Base-by-base conservation (phyloP, 129 eudicot genomes). In the Erigeron canadensis region DNA sequence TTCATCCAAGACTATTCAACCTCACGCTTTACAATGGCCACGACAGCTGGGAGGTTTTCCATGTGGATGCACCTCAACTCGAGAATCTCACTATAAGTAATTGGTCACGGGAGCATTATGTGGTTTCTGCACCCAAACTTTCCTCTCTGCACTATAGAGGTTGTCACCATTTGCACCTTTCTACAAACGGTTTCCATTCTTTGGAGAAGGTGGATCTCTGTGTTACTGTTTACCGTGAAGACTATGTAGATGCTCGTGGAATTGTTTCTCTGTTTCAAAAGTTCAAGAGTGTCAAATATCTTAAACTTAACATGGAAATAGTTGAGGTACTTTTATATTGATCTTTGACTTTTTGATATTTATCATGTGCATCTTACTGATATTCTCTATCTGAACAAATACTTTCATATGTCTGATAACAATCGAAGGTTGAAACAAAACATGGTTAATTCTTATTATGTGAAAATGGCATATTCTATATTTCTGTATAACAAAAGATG, bases 21-120 rank as follows among this genome's bases (percentile, higher is more conserved):
- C 74, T 69, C 51, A 37, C 50, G 10, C 2, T 69, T 54, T 2
- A 1, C 22, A 2, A 48, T 12, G 15, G 3, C 0, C 2, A 10
- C 8, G 3, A 23, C 3, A n/a, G 5, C 28, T 4, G 1, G 41
- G 6, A 18, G 1, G 42, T 9, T 50, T 3, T 74, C 64, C 7
- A 63, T 10, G 51, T 63, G 18, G 50, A 16, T 69, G 18, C 74
- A 53, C 74, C 74, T 54, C 63, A 55, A 63, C 78, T 74, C 1
- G n/a, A 44, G 22, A 46, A 63, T 50, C 64, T 74, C 22, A 47
- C 54, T 13, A 64, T 74, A 8, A 16, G 2, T 1, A 1, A 16
- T 10, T 18, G 53, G 5, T 6, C 23, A 12, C 5, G 7, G 22
- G 57, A 28, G 16, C n/a, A 38, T 39, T 19, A 43, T 60, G 44